Percentiles rank a stretch among this genome's conserved stretches.
Evolutionary conservation across 169 alveolate genomes (phyloP).

Genomic region (Cryptosporidium meleagridis): DNA sequence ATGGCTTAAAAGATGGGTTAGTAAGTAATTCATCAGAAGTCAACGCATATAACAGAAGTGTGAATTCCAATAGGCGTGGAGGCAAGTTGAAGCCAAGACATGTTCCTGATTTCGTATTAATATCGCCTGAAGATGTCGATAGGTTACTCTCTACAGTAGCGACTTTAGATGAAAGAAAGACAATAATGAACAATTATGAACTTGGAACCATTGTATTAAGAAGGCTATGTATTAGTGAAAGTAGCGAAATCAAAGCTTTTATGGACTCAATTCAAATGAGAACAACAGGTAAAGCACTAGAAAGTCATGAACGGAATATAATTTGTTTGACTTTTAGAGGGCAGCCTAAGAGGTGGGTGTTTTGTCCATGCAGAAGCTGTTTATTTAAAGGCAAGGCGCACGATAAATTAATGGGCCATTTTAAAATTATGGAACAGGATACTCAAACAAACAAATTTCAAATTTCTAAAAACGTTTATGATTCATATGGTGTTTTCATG

Average conservation of each 20-base stretch:
- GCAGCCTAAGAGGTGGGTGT: slow-evolving; percentile 71
- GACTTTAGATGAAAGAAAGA: slow-evolving; percentile 39
- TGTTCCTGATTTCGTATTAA: slow-evolving; percentile 71
- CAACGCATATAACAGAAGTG: background rate
- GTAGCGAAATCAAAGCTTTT: slow-evolving; percentile 74
- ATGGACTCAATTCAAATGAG: slow-evolving; percentile 75
- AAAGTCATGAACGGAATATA: slow-evolving; percentile 65
- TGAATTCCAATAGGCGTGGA: slow-evolving; percentile 32
- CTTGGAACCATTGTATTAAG: slow-evolving; percentile 65
- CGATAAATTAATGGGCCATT: slow-evolving; percentile 73
- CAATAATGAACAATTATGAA: slow-evolving; percentile 60
- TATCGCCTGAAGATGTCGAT: slow-evolving; percentile 67
- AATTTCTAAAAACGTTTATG: slow-evolving; percentile 67
- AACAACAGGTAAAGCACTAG: slow-evolving; percentile 72
- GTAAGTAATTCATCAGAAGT: slow-evolving; percentile 15
- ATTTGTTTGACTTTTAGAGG: slow-evolving; percentile 69
- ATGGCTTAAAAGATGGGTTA: slow-evolving; percentile 25
- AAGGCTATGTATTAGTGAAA: slow-evolving; percentile 64
- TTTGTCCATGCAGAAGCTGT: slow-evolving; percentile 74
- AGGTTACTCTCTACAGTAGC: slow-evolving; percentile 47
- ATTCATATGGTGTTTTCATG: slow-evolving; percentile 73
- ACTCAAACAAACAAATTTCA: slow-evolving; percentile 47
- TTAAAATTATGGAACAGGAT: slow-evolving; percentile 72
- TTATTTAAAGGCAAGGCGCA: slow-evolving; percentile 74
- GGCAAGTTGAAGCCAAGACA: slow-evolving; percentile 72